Base-by-base conservation (phyloP, 176 grass and related monocot genomes). In the Lolium multiflorum region DNA sequence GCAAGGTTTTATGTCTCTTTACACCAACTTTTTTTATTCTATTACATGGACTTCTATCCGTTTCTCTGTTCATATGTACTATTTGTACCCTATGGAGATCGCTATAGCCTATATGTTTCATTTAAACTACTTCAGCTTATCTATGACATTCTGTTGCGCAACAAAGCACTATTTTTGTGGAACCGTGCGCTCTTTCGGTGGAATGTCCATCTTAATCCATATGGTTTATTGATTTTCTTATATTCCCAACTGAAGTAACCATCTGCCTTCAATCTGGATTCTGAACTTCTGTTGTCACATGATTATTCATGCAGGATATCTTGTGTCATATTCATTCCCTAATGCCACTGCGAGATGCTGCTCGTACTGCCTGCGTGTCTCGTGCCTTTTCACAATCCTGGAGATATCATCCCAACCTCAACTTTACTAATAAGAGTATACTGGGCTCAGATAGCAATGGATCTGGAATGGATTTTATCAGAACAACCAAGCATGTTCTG, bases 241-340 rank as follows among this genome's bases (percentile, higher is more conserved):
- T 31, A 31, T 31, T 31, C 28, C 28, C 28, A 31, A 31, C 28
- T 31, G 28, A 31, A 31, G 28, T 31, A 31, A 31, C 28, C 28
- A 31, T 31, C 28, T 31, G 28, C 0, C 4, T n/a, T 18, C 8
- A 41, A 41, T 20, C 66, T 41, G 66, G 20, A 43, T 43, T 70
- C 66, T 70, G 66, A 70, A 71, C 38, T 44, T 71, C 37, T 44
- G 6, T 43, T 7, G 28, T 31, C 28, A 43, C 18, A 71, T 71
- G 37, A 71, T 71, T 71, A n/a, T 71, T 44, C 9, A 44, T 71
- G 67, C 67, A 71, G 67, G 67, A 71, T 70, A n/a, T 31, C 28
- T 31, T 1, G 28, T 31, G 28, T 31, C 28, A 31, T 2, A 31
- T 31, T 31, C 28, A 46, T 71, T 44, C 68, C 18, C 18, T 71